A percentile compares a stretch with the other conserved stretches of the same genome.
Evolutionary conservation across 805 yeast species (phyloP).

Genomic region (Naumovozyma castellii): DNA sequence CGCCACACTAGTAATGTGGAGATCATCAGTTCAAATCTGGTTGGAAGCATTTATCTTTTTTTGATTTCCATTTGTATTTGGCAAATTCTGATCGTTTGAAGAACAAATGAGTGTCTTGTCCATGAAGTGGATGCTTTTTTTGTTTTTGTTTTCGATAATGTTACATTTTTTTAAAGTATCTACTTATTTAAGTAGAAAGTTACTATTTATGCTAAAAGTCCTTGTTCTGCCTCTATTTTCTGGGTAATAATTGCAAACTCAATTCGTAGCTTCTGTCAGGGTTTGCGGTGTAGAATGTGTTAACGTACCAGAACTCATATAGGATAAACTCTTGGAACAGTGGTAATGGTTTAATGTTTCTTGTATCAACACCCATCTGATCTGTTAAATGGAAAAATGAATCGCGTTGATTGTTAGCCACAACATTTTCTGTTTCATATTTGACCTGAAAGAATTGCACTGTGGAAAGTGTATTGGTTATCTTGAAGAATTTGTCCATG

Average conservation of each 20-base stretch:
- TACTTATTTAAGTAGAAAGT: too few species aligned
- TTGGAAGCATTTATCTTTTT: constrained; percentile 40
- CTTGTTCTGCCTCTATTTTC: too few species aligned
- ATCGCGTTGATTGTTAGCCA: constrained; percentile 14
- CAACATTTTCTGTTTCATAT: constrained; percentile 29
- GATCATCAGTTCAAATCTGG: constrained; percentile 76
- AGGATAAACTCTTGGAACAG: constrained; percentile 44
- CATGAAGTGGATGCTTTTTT: too few species aligned
- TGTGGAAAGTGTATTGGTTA: constrained; percentile 56
- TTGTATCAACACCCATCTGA: constrained; percentile 21
- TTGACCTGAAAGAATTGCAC: constrained; percentile 60
- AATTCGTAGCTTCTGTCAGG: constrained; percentile 66
- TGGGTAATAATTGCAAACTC: constrained; percentile 43
- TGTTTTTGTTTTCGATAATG: too few species aligned
- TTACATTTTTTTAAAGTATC: too few species aligned
- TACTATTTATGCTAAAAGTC: too few species aligned
- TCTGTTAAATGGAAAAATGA: constrained; percentile 22
- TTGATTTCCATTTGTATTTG: too few species aligned
- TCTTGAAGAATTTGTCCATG: constrained; percentile 62
- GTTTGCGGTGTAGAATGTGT: constrained; percentile 48
- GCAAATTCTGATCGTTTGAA: too few species aligned
- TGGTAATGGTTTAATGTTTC: constrained; percentile 27
- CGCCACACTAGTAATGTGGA: constrained; percentile 85
- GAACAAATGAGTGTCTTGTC: too few species aligned
- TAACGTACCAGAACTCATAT: constrained; percentile 61